phyloP scores from a whole-genome alignment of 2,329 filamentous ascomycete genomes.

The Aureobasidium leucospermi region DNA sequence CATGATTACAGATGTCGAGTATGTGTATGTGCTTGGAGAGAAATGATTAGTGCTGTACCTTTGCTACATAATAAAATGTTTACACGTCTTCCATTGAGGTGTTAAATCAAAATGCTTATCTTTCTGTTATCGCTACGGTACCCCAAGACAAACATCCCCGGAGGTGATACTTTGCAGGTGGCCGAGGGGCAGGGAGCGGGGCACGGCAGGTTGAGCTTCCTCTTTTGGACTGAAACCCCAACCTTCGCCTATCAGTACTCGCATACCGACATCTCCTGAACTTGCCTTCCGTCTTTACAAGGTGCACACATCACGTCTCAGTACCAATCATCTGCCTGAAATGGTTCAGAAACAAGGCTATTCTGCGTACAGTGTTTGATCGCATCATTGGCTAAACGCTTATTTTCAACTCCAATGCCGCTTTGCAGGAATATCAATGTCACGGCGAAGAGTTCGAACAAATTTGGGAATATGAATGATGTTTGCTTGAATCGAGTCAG shows the following conservation, averaged over 20 bases:
- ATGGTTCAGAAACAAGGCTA: too few species aligned
- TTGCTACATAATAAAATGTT: neutral
- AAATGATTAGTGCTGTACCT: neutral
- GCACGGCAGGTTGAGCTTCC: neutral
- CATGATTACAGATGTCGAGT: neutral
- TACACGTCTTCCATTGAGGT: neutral
- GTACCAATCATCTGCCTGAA: too few species aligned
- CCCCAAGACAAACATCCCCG: neutral
- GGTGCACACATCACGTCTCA: too few species aligned
- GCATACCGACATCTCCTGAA: neutral
- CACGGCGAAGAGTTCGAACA: too few species aligned
- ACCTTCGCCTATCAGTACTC: neutral
- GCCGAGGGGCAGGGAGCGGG: neutral
- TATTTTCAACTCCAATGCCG: too few species aligned
- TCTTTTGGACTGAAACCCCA: neutral
- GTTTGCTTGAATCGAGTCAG: too few species aligned
- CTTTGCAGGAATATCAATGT: too few species aligned
- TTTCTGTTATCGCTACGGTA: neutral
- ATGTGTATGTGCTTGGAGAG: neutral
- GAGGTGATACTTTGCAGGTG: neutral
- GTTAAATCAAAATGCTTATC: neutral
- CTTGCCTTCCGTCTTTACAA: too few species aligned
- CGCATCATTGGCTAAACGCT: too few species aligned
- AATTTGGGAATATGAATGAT: too few species aligned
- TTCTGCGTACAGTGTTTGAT: too few species aligned